Evolutionary conservation across 2,329 filamentous ascomycete species (phyloP), one percentile per base, ranked within the genome.

Genomic region (Malbranchea zuffiana): DNA sequence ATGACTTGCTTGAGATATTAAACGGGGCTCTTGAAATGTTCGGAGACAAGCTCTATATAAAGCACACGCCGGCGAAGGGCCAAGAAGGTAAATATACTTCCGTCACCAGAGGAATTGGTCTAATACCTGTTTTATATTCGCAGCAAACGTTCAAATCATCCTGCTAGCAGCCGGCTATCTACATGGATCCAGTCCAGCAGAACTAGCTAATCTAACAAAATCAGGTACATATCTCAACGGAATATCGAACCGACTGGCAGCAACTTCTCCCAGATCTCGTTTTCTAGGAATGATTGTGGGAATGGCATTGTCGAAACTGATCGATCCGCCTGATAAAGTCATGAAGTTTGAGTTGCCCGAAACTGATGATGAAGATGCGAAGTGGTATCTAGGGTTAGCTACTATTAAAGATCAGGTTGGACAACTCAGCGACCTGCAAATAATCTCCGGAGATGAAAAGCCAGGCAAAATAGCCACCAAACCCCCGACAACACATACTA

Each of bases 231-330:
- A 93, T 51, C 67, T 94, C 32, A 78, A 74, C 44, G 72, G 79
- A 5, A 77, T 95, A 21, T 95, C 90, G 1, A 94, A 92, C 54
- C 75, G 87, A 16, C 73, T 98, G 5, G 75, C 77, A 8, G 74
- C 85, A 11, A 79, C 85, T 3, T 86, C 90, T 26, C 66, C 67
- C 5, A 72, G 78, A 46, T 78, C 82, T 11, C 75, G 86, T 12
- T 83, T 93, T 47, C 68, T 98, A 1, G 90, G 90, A 0, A 92
- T 98, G 76, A 68, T 82, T 2, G 77, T 94, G 20, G 90, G 84
- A 3, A 85, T 85, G 47, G 75, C 79, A 1, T 64, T 80, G 2
- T 80, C 75, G 0, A 63, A 63, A 30, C 59, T 94, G 32, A 65
- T 76, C 10, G 81, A 82, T 47, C 65, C 71, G 39, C 71, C 70